Evolutionary conservation across 2,329 filamentous ascomycete genomes (phyloP), one percentile per base, ranked within the genome.

Genomic region (Chaetomiaceae sp.): DNA sequence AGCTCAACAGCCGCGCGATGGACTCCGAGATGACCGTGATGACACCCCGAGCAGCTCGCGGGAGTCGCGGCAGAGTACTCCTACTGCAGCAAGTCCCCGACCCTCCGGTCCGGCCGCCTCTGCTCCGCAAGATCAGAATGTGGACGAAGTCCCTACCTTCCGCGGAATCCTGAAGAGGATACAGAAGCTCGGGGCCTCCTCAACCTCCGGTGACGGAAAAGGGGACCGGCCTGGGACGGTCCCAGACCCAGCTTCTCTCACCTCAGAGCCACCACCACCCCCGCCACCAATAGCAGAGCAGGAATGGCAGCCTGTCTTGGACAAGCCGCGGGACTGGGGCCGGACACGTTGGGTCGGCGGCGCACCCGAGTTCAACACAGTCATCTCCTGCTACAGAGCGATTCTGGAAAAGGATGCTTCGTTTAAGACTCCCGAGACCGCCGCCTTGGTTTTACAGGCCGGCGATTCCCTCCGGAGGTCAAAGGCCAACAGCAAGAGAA

Each of bases 401-500:
- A 64, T 62, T 11, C 48, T 55, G 6, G 59, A 58, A n/a, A 54
- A 55, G 3, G 54, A 51, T 6, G 52, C 22, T 6, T 22, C 58
- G 1, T 61, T 61, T 7, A 56, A 63, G 40, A 59, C 57, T 9
- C 48, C 59, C 11, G 63, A 69, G 39, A 61, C 58, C 7, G 59
- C 53, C 31, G 47, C 51, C 1, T 15, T 70, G 9, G 36, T 68
- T 19, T 43, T 33, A 4, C 56, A 70, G 33, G 61, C 68, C 2
- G 61, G 62, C 33, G 55, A 63, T 7, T 59, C 71, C 15, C 60
- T 69, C 3, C 62, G 62, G 14, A 65, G 66, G 56, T 71, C 67
- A 58, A 73, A 73, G 57, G 51, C 40, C 6, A 53, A 67, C 8
- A 67, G 67, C 6, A 68, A 61, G 44, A 55, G 38, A 3, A 63